Conservation (phyloP, 495 filamentous ascomycete species). For the Penicillium riverlandense region DNA sequence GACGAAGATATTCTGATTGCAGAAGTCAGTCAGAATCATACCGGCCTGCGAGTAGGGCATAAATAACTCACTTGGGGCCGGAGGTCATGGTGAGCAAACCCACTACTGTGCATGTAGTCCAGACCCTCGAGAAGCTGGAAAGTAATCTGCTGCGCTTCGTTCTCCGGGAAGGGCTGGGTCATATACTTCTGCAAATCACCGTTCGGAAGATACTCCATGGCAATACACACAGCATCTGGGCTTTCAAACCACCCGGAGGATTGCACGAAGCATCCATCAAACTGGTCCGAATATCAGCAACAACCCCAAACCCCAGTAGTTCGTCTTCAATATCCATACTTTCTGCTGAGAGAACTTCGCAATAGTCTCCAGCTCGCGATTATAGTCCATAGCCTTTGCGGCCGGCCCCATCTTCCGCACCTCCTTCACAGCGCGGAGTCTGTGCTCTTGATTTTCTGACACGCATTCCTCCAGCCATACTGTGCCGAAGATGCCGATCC, state of each 20-base stretch:
- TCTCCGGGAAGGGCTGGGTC: slow-evolving; percentile 3
- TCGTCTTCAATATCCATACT: not conserved
- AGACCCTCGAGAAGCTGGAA: slow-evolving; percentile 15
- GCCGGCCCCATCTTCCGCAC: slow-evolving; percentile 1
- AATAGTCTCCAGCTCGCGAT: not conserved
- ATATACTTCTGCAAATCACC: slow-evolving; percentile 10
- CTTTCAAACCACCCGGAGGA: slow-evolving; percentile 9
- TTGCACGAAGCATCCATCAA: slow-evolving; percentile 1
- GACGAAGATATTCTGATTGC: slow-evolving; percentile 26
- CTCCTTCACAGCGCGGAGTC: slow-evolving; percentile 9
- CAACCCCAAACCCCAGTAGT: too few relatives aligned
- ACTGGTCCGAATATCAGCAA: not conserved
- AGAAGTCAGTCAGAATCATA: not conserved
- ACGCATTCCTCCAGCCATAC: slow-evolving; percentile 6
- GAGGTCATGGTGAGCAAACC: slow-evolving; percentile 20
- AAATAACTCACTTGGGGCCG: slow-evolving; percentile 11
- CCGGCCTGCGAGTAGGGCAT: not conserved
- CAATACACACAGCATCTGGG: slow-evolving; percentile 5
- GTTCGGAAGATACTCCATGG: slow-evolving; percentile 24
- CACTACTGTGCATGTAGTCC: slow-evolving; percentile 17
- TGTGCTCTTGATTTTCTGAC: not conserved
- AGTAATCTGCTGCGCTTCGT: slow-evolving; percentile 9
- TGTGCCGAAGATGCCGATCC: slow-evolving; percentile 9
- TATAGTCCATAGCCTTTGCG: not conserved
- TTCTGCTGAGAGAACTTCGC: slow-evolving; percentile 1